phyloP scores from a whole-genome alignment of 164 flowering plant species.

The Magnolia officinalis region DNA sequence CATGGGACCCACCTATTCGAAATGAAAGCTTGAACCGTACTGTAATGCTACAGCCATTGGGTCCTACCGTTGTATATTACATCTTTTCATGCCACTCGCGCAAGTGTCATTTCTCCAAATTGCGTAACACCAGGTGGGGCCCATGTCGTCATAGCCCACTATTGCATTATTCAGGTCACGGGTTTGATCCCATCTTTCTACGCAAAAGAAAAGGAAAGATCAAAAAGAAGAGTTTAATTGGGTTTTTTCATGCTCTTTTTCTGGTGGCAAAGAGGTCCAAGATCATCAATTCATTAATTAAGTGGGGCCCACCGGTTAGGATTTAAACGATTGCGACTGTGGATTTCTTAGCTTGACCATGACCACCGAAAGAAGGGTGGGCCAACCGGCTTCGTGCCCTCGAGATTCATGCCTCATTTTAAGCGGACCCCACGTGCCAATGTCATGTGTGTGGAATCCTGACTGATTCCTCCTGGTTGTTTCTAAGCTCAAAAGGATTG shows the following conservation, averaged over 20 bases:
- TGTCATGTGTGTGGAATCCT: too few species aligned
- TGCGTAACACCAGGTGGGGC: not conserved
- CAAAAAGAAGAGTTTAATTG: too few species aligned
- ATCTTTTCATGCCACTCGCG: not conserved
- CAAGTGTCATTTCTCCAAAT: not conserved
- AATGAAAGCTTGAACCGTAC: not conserved
- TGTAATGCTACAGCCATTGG: not conserved
- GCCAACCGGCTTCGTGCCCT: not conserved
- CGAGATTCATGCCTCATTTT: too few species aligned
- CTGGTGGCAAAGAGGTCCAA: not conserved
- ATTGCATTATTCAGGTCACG: not conserved
- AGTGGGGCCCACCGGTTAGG: not conserved
- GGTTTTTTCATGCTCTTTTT: not conserved
- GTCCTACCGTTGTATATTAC: not conserved
- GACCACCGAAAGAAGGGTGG: not conserved
- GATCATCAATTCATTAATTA: not conserved
- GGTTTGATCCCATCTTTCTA: not conserved
- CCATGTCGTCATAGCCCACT: not conserved
- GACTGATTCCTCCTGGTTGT: too few species aligned
- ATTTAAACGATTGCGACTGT: not conserved
- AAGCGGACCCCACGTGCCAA: too few species aligned
- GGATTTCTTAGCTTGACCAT: not conserved
- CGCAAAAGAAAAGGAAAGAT: not conserved
- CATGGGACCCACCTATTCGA: too few species aligned
- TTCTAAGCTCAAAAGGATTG: too few species aligned